phyloP scores from a whole-genome alignment of 768 basidiomycete species.

The Lentinula boryana region DNA sequence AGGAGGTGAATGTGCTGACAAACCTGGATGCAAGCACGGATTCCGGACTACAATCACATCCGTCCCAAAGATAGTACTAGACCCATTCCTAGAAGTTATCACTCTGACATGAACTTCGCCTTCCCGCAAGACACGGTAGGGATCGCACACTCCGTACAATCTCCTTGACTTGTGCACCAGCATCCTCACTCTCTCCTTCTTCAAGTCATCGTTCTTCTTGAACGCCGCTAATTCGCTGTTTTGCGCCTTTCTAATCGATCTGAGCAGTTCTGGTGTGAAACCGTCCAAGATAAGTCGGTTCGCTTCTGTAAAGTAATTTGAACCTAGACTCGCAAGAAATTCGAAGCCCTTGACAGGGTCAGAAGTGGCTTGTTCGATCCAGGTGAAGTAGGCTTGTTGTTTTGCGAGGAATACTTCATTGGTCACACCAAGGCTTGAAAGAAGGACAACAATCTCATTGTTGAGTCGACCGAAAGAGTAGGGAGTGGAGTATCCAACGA shows the following conservation, averaged over 20 bases:
- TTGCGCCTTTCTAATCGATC: slow-evolving; percentile 38
- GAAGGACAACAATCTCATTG: slow-evolving; percentile 62
- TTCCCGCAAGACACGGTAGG: slow-evolving; percentile 53
- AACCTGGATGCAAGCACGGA: slow-evolving; percentile 65
- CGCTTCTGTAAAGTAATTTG: slow-evolving; percentile 36
- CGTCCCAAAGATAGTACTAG: slow-evolving; percentile 48
- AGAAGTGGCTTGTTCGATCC: slow-evolving; percentile 45
- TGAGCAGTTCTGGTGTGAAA: slow-evolving; percentile 30
- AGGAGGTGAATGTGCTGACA: neutral
- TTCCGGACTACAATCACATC: slow-evolving; percentile 64
- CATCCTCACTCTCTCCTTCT: slow-evolving; percentile 50
- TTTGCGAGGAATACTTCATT: slow-evolving; percentile 48
- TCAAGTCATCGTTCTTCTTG: slow-evolving; percentile 33
- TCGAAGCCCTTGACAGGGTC: slow-evolving; percentile 48
- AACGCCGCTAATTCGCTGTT: slow-evolving; percentile 45
- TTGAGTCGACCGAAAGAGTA: slow-evolving; percentile 63
- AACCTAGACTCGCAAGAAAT: slow-evolving; percentile 42
- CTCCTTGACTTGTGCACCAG: slow-evolving; percentile 57
- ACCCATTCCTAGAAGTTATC: slow-evolving; percentile 42
- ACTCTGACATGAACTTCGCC: slow-evolving; percentile 62
- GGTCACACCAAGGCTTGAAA: slow-evolving; percentile 57
- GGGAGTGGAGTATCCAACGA: slow-evolving; percentile 58
- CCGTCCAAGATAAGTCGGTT: slow-evolving; percentile 53
- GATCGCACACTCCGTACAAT: slow-evolving; percentile 65
- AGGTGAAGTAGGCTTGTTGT: slow-evolving; percentile 52